Conservation (phyloP, 441 rosid genomes). For the Theobroma grandiflorum region DNA sequence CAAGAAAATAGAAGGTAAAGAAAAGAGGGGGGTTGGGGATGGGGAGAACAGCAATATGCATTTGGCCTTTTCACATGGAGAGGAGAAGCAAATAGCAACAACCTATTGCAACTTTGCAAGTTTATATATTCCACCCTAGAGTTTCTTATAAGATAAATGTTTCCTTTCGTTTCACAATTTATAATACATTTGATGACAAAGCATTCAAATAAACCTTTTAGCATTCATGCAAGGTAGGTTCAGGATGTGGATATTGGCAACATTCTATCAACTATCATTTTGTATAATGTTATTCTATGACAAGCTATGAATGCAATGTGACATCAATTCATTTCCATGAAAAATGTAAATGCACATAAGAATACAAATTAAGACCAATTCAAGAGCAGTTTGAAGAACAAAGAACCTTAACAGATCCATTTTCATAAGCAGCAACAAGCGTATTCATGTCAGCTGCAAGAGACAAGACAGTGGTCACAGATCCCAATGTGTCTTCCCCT, state of each 20-base stretch:
- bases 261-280: conserved; percentile 5
- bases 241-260: neutral
- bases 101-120: neutral
- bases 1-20: neutral
- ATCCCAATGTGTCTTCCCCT: conserved; percentile 66
- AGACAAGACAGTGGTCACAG: conserved; percentile 63
- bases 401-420: conserved; percentile 79
- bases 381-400: conserved; percentile 15
- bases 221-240: conserved; percentile 8
- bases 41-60: neutral
- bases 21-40: neutral
- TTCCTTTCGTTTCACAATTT: neutral
- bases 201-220: neutral
- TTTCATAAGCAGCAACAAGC: conserved; percentile 77
- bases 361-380: conserved; percentile 10
- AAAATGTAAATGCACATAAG: neutral
- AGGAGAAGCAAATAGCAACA: conserved; percentile 18
- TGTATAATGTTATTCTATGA: neutral
- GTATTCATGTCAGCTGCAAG: conserved; percentile 52
- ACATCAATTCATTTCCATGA: conserved; percentile 21
- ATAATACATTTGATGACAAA: neutral
- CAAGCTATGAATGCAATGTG: neutral
- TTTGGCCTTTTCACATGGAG: neutral
- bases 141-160: neutral
- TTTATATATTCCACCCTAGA: neutral